Evolutionary conservation across 257 asterid species (phyloP), one percentile per base, ranked within the genome.

Genomic region (Schizonepeta tenuifolia): DNA sequence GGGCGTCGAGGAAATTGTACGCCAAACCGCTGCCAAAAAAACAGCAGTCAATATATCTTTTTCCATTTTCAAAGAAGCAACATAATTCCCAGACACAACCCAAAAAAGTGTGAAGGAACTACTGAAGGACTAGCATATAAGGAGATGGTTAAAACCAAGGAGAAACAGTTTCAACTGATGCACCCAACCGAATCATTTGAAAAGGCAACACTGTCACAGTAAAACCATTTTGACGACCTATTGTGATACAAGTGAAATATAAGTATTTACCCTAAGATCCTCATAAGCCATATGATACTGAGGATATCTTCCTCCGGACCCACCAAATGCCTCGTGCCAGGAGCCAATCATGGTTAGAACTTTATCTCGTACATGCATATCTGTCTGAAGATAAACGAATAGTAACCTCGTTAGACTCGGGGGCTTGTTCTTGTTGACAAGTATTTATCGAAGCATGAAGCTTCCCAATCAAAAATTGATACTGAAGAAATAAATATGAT

Each of bases 281-380:
- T 95, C 99, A 13, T 87, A 95, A 47, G 96, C 98, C 90, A 87
- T 79, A 83, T 78, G 77, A 73, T 92, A 95, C 60, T 90, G 98
- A 51, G 99, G 91, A 82, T 90, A 84, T 84, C 83, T 90, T 73
- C 96, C 96, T 69, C 95, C 83, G 59, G 93, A 55, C 54, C 96
- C 97, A 79, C 98, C 96, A 80, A 95, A 92, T 57, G 99, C 98
- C 65, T 90, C 96, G 68, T 82, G 86, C 99, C 99, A 95, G 62
- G 99, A 81, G 78, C 86, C 96, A 53, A 95, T 78, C 70, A 95
- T 84, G 15, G 78, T 75, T 58, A 92, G 74, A 22, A 90, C 73
- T 83, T 89, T 92, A 74, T 95, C 96, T 72, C 97, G 88, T 69
- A 86, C 94, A 41, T 79, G 85, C 92, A 90, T 83, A 79, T 90